Base-by-base conservation (phyloP, 352 stramenopile species). In the Phytophthora citricola region DNA sequence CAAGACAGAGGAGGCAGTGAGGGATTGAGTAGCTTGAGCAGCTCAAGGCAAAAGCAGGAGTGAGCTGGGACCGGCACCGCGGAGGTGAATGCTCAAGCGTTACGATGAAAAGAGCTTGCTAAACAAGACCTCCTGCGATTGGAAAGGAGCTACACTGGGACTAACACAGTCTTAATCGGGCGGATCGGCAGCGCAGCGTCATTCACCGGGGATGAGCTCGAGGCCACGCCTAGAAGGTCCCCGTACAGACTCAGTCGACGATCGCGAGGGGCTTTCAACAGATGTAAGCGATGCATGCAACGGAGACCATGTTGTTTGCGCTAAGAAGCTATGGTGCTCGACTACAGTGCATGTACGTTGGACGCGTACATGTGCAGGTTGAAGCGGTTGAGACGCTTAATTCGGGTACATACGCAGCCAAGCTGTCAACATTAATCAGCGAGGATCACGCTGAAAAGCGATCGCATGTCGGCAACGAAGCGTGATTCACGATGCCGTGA, bases 41-140 rank as follows among this genome's bases (percentile, higher is more conserved):
- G 29, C 22, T 44, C 56, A 38, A 50, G 41, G 56, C 63, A 62
- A 66, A 69, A 63, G 3, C 22, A 69, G 49, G 51, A 71, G 61
- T 72, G 64, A 68, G 14, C 32, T 36, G 54, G 14, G 27, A 53
- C 45, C 24, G 17, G 55, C 39, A 47, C 48, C 27, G 15, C 57
- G 36, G 6, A 24, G 31, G 5, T 14, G 45, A 48, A 15, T 52
- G 17, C 58, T 49, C 27, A 4, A 54, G 46, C 36, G 14, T 31
- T 26, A 27, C 29, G 36, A 51, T 15, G 15, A 44, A 31, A 61
- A 46, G 22, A 36, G 55, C 46, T 69, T 64, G 55, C 55, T 58
- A 40, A 65, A 65, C 62, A 54, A 22, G 31, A 36, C 31, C 31
- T 20, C 31, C 24, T 60, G 17, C 27, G 32, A 61, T 58, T 27